Base-by-base conservation (phyloP, 2,329 filamentous ascomycete species). In the Elsinoe batatas region DNA sequence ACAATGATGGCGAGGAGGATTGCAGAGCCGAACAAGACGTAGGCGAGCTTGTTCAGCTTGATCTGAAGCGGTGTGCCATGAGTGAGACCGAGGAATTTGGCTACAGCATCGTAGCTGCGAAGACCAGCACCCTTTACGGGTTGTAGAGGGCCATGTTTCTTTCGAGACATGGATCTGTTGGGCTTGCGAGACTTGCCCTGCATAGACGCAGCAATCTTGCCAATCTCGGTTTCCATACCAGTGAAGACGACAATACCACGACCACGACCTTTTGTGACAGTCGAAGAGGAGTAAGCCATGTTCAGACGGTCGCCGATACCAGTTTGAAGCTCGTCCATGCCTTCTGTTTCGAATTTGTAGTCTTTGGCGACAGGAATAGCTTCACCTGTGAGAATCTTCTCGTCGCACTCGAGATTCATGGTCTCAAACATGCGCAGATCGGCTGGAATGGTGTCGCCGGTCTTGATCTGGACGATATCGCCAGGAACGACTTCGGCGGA, bases 11-110 rank as follows among this genome's bases (percentile, higher is more conserved):
- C 83, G 59, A 83, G 84, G 22, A 87, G 63, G 11, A 88, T 78
- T 2, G 84, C 90, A 51, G 89, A 79, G 46, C 77, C 82, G 65
- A 95, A 94, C 1, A 95, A 79, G 3, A 88, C 67, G 42, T 93
- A 82, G 26, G 90, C 89, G 64, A 95, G 84, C 70, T 91, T 89
- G 72, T 86, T 88, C 53, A 95, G 77, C 65, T 88, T 91, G 61
- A 85, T 84, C 72, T 94, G 88, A 44, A 95, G 75, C 0, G 90
- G 90, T 1, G 90, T 95, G 50, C 89, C 89, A 55, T 80, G 57
- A 54, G 80, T 82, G 56, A 85, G 75, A 53, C 83, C 82, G 8
- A 86, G 72, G 64, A 87, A 85, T 37, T 76, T 74, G 3, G 80
- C 81, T 56, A 84, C 68, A 4, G 77, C 78, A 64, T 84, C 80